Percentiles rank a stretch among this genome's conserved stretches.
These are phyloP conservation scores for Penstemon newberryi DNA, from an alignment of 257 asterid species.

Conservation along the genomic window DNA sequence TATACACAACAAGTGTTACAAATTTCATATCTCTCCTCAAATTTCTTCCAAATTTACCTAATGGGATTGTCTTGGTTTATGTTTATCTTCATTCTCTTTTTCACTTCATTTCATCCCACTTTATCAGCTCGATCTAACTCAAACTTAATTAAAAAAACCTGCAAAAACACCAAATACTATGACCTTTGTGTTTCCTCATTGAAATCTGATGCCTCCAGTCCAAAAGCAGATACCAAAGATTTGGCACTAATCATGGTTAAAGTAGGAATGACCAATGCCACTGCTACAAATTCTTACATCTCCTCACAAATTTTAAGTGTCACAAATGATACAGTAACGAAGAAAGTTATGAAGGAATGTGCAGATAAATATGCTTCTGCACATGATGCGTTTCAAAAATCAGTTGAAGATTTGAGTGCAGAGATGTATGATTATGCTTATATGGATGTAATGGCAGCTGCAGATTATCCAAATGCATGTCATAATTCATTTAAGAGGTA, in stretches of 20 bases:
- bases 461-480: slow-evolving; percentile 78
- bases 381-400: slow-evolving; percentile 51
- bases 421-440: slow-evolving; percentile 81
- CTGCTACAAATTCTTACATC: slow-evolving; percentile 61
- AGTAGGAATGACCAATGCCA: slow-evolving; percentile 63
- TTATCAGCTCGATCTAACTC: slow-evolving; percentile 27
- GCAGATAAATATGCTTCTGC: slow-evolving; percentile 67
- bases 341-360: slow-evolving; percentile 60
- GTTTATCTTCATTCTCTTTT: slow-evolving; percentile 28
- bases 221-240: slow-evolving; percentile 60
- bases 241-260: slow-evolving; percentile 62
- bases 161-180: slow-evolving; percentile 70
- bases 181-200: slow-evolving; percentile 75
- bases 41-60: neutral
- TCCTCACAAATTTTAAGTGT: slow-evolving; percentile 35
- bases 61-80: slow-evolving; percentile 32
- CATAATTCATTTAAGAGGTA: slow-evolving; percentile 52
- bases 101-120: slow-evolving; percentile 30
- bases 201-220: slow-evolving; percentile 53
- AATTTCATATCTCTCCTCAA: slow-evolving; percentile 1
- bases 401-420: slow-evolving; percentile 50
- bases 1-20: slow-evolving; percentile 10
- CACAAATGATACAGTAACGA: slow-evolving; percentile 40
- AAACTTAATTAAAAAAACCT: slow-evolving; percentile 61
- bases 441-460: slow-evolving; percentile 83